These are phyloP conservation scores for Myochromella boudieri DNA, from an alignment of 768 basidiomycete species.

Conservation along the genomic window DNA sequence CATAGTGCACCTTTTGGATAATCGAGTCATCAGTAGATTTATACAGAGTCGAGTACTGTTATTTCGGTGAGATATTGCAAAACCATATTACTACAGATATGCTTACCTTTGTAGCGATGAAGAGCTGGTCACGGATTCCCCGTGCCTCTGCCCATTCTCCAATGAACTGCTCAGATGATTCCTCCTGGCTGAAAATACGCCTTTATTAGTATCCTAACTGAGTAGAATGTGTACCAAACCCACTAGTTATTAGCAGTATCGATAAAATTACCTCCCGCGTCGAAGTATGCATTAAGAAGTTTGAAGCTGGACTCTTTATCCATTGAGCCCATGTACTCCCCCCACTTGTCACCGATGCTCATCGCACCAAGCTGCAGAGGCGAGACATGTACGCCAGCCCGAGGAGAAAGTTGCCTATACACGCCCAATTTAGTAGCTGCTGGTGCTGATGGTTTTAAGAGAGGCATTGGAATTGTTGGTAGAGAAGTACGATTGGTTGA, in stretches of 20 bases:
- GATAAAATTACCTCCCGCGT: conserved; percentile 42
- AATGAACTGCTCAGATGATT: conserved; percentile 51
- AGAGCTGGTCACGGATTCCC: conserved; percentile 46
- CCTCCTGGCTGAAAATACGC: conserved; percentile 41
- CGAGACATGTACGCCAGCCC: conserved; percentile 47
- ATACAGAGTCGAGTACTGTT: conserved; percentile 32
- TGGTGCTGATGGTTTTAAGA: conserved; percentile 12
- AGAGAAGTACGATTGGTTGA: too few species aligned
- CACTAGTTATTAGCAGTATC: conserved; percentile 41
- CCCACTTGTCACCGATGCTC: conserved; percentile 44
- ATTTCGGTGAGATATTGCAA: neutral
- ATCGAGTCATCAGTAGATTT: conserved; percentile 24
- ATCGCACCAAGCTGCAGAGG: conserved; percentile 50
- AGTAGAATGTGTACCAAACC: conserved; percentile 6
- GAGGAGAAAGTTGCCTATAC: conserved; percentile 37
- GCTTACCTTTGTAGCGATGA: conserved; percentile 45
- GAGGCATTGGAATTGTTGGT: too few species aligned
- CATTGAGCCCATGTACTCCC: conserved; percentile 27
- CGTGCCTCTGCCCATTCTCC: conserved; percentile 53
- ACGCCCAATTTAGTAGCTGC: conserved; percentile 32
- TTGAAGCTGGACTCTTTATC: conserved; percentile 36
- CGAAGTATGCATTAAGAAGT: conserved; percentile 38
- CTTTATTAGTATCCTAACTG: neutral
- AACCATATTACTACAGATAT: neutral
- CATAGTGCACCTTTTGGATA: conserved; percentile 36